Evolutionary conservation across 768 basidiomycete genomes (phyloP).

Genomic region (Psilocybe subaeruginosa): DNA sequence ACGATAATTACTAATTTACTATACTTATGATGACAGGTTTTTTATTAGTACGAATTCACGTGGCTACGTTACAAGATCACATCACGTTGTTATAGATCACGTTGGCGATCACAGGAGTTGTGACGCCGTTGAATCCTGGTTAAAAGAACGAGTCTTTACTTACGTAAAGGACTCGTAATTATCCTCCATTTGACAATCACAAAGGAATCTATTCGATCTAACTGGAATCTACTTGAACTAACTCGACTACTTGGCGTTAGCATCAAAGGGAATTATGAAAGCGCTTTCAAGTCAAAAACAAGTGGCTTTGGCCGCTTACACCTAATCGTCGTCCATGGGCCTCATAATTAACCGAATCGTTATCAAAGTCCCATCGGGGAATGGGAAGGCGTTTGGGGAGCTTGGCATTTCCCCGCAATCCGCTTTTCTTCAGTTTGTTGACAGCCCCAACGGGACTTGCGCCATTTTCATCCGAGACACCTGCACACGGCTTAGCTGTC

Average conservation of each 20-base stretch:
- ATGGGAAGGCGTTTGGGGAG: constrained; percentile 28
- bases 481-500: constrained; percentile 12
- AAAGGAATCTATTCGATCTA: not conserved
- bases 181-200: not conserved
- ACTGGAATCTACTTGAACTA: not conserved
- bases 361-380: constrained; percentile 28
- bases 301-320: not conserved
- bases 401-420: constrained; percentile 24
- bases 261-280: not conserved
- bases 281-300: not conserved
- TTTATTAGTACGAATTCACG: no score
- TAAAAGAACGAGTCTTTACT: no score
- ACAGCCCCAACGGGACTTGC: constrained; percentile 3
- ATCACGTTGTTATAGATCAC: no score
- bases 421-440: constrained; percentile 20
- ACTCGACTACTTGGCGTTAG: no score
- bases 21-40: no score
- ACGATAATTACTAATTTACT: no score
- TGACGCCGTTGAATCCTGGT: no score
- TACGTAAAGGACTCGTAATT: not conserved
- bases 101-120: no score
- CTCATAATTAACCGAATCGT: not conserved
- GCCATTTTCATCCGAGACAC: constrained; percentile 14
- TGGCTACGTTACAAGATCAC: no score
- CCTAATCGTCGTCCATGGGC: not conserved